Evolutionary conservation across 1,284 basidiomycete genomes (phyloP).

Genomic region (Taiwanofungus camphoratus): DNA sequence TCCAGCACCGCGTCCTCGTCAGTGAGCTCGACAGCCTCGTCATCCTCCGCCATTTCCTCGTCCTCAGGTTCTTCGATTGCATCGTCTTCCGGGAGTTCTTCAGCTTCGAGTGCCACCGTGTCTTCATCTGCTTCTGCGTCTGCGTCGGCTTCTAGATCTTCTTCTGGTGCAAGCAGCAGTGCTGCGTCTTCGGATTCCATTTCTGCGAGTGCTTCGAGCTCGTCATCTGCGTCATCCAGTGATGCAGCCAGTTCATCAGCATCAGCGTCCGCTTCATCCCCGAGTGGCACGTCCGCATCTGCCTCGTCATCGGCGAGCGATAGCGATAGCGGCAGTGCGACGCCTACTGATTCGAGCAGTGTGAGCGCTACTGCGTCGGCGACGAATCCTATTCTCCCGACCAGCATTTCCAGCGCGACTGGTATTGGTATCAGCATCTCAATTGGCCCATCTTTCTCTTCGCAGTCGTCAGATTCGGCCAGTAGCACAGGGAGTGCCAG

Average conservation of each 20-base stretch:
- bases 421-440: background rate
- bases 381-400: background rate
- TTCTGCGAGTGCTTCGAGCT: background rate
- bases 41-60: slow-evolving; percentile 2
- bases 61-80: background rate
- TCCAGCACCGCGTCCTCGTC: slow-evolving; percentile 8
- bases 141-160: background rate
- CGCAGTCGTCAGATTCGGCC: background rate
- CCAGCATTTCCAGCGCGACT: background rate
- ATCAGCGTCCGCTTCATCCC: background rate
- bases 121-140: background rate
- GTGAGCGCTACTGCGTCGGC: background rate
- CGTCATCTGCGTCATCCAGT: background rate
- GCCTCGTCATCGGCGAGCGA: background rate
- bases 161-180: background rate
- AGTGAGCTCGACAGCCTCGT: slow-evolving; percentile 2
- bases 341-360: background rate
- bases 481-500: slow-evolving; percentile 1
- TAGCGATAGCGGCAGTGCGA: background rate
- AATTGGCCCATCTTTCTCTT: slow-evolving; percentile 1
- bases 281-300: background rate
- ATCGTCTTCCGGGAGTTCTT: background rate
- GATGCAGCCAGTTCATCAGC: background rate
- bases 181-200: slow-evolving; percentile 3
- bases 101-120: background rate